Evolutionary conservation across 352 stramenopile species (phyloP).

Genomic region (Globisporangium echinulatum): DNA sequence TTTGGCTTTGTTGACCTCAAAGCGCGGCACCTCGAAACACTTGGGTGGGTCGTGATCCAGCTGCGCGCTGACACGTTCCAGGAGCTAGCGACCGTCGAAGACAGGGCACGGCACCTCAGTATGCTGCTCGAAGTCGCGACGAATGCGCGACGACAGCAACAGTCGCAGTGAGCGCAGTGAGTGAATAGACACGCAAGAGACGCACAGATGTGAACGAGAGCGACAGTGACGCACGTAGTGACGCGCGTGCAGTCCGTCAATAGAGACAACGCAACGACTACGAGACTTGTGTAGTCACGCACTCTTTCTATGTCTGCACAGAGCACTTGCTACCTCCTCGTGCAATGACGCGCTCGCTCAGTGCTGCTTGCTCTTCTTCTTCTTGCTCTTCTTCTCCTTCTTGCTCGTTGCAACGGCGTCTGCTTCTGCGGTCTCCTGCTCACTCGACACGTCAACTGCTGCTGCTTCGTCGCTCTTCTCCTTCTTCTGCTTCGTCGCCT

Average conservation of each 20-base stretch:
- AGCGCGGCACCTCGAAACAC: constrained; percentile 45
- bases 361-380: constrained; percentile 29
- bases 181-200: not conserved
- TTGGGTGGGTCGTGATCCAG: constrained; percentile 69
- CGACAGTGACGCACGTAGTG: too few relatives aligned
- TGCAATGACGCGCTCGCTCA: not conserved
- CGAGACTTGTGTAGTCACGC: too few relatives aligned
- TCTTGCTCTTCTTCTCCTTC: constrained; percentile 26
- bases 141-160: constrained; percentile 14
- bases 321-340: too few relatives aligned
- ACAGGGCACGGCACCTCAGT: constrained; percentile 51
- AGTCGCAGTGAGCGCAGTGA: not conserved
- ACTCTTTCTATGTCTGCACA: too few relatives aligned
- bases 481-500: constrained; percentile 16
- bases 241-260: not conserved
- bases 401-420: constrained; percentile 6
- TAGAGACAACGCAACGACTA: not conserved
- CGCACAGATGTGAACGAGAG: too few relatives aligned
- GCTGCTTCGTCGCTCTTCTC: constrained; percentile 21
- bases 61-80: constrained; percentile 47
- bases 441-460: not conserved
- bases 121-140: constrained; percentile 67
- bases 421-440: constrained; percentile 11
- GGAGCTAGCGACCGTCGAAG: constrained; percentile 35
- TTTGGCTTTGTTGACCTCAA: constrained; percentile 61